Evolutionary conservation across 2,329 filamentous ascomycete genomes (phyloP), one percentile per base, ranked within the genome.

Genomic region (Cladorrhinum sp.): DNA sequence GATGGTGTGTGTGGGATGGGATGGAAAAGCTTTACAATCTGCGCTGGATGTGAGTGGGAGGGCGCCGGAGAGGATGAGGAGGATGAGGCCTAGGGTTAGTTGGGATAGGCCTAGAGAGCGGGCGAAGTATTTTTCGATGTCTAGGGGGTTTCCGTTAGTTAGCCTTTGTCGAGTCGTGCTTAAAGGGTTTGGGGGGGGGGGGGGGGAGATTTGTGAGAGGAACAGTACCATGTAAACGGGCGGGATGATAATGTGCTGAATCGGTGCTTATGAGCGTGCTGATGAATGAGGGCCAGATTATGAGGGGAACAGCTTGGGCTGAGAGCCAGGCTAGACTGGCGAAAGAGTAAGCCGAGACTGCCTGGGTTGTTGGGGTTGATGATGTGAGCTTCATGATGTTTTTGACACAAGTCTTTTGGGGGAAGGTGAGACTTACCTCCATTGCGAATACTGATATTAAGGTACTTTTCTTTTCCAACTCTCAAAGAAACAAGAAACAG

Each of bases 91-190:
- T 26, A 94, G 75, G 9, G 85, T 77, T 21, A 92, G 77, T 50
- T 92, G 81, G 28, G 86, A 77, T 60, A 93, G 77, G 64, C 88
- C 90, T 1, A 92, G 81, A 26, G 82, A 85, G 48, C 90, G 88
- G 56, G 86, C 86, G 72, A 93, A 87, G 80, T 94, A 94, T 59
- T 83, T 75, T 73, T 92, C 89, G 30, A 91, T 46, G 16, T 46
- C 42, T 46, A 8, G 18, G 18, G 16, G 16, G 42, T 20, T 20
- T 28, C 4, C 9, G 26, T 28, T 28, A 28, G 26, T 28, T 28
- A n/a, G n/a, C n/a, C n/a, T n/a, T n/a, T n/a, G n/a, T n/a, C n/a
- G n/a, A n/a, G n/a, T n/a, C n/a, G n/a, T n/a, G n/a, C n/a, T n/a
- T n/a, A n/a, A n/a, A n/a, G n/a, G n/a, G n/a, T n/a, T n/a, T n/a